Conservation (phyloP, 2,329 filamentous ascomycete genomes). For the Trichoderma pleuroti region DNA sequence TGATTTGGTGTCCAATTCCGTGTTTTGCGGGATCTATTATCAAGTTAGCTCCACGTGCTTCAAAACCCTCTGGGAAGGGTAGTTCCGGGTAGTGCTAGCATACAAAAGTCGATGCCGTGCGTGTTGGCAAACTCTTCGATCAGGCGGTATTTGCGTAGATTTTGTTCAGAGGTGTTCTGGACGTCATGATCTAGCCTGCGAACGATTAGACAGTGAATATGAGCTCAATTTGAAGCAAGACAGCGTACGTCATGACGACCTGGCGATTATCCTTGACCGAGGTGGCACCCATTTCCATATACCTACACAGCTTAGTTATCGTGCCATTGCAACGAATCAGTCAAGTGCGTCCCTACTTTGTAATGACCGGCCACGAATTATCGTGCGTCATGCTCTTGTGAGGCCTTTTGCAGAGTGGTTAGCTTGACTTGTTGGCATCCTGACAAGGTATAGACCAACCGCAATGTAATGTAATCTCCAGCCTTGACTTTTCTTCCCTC, state of each 20-base stretch:
- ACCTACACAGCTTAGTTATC: slow-evolving; percentile 34
- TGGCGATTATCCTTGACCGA: not conserved
- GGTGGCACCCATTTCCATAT: slow-evolving; percentile 73
- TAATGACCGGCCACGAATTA: slow-evolving; percentile 71
- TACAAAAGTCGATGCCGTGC: slow-evolving; percentile 71
- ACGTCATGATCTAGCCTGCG: slow-evolving; percentile 75
- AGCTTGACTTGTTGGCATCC: not conserved
- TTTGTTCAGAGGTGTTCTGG: slow-evolving; percentile 73
- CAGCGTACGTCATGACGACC: slow-evolving; percentile 63
- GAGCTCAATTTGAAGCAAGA: not conserved
- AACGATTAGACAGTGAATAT: not conserved
- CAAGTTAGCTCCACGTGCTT: not conserved
- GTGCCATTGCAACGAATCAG: not conserved
- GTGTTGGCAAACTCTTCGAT: slow-evolving; percentile 79
- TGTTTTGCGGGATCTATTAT: slow-evolving; percentile 58
- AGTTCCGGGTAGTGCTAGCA: not conserved
- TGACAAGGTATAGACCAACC: not conserved
- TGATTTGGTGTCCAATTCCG: slow-evolving; percentile 88
- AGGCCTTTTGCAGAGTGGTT: slow-evolving; percentile 37
- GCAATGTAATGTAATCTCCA: slow-evolving; percentile 74
- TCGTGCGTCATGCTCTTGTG: slow-evolving; percentile 82
- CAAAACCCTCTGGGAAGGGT: not conserved
- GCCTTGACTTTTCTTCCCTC: slow-evolving; percentile 69
- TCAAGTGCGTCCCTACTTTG: slow-evolving; percentile 44
- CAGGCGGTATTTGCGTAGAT: slow-evolving; percentile 75